phyloP scores from a whole-genome alignment of 345 rosid species.

The Combretum micranthum region DNA sequence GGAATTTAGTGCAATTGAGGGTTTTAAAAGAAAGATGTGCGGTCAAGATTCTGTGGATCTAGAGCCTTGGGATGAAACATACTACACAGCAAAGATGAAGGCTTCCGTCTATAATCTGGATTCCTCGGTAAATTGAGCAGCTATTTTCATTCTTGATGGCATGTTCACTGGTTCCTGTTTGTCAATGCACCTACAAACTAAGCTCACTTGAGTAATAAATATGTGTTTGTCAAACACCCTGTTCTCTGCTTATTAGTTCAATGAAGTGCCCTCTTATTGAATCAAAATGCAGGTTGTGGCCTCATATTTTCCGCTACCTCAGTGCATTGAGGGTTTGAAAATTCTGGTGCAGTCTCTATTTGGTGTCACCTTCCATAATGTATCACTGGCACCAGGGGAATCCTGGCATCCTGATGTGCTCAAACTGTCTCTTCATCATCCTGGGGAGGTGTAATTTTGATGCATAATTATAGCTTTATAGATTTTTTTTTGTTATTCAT shows the following conservation, averaged over 20 bases:
- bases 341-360: conserved; percentile 70
- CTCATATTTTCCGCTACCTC: conserved; percentile 79
- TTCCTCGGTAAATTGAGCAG: conserved; percentile 52
- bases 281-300: conserved; percentile 50
- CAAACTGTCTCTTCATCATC: conserved; percentile 79
- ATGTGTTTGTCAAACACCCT: no score
- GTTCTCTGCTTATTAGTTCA: no score
- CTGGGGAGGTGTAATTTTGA: conserved; percentile 62
- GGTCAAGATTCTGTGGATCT: conserved; percentile 44
- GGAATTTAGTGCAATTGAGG: conserved; percentile 64
- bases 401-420: conserved; percentile 93
- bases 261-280: background rate
- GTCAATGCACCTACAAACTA: no score
- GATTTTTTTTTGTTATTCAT: background rate
- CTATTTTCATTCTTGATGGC: conserved; percentile 9
- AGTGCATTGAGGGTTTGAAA: conserved; percentile 82
- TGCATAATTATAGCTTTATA: background rate
- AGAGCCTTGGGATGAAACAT: conserved; percentile 96
- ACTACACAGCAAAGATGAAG: conserved; percentile 77
- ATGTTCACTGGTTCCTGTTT: background rate
- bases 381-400: conserved; percentile 79
- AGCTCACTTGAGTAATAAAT: no score
- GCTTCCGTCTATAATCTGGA: conserved; percentile 65
- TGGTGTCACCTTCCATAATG: conserved; percentile 58
- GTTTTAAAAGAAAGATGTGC: conserved; percentile 55